Evolutionary conservation across 352 stramenopile genomes (phyloP).

Genomic region (Phytophthora podocarpi): DNA sequence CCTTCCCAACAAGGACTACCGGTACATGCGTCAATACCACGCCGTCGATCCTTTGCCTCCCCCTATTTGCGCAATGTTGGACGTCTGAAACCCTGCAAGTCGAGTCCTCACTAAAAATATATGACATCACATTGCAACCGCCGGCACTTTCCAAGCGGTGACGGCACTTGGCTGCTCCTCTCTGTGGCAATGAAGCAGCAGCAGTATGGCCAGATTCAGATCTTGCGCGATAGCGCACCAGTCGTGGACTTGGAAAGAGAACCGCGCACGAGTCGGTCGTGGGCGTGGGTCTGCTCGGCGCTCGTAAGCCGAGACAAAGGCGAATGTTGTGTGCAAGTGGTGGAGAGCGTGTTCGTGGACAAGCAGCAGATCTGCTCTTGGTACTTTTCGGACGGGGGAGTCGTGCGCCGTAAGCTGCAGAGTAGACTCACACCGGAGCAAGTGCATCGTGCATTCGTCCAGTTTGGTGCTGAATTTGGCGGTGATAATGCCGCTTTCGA

Average conservation of each 20-base stretch:
- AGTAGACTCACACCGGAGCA: constrained; percentile 50
- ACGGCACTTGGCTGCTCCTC: not conserved
- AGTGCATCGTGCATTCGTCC: constrained; percentile 49
- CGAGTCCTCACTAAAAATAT: constrained; percentile 32
- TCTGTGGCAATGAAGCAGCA: constrained; percentile 22
- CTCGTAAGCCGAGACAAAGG: constrained; percentile 68
- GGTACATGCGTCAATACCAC: too few relatives aligned
- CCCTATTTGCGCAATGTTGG: too few relatives aligned
- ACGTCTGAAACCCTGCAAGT: too few relatives aligned
- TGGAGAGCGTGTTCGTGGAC: constrained; percentile 79
- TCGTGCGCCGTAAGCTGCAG: constrained; percentile 66
- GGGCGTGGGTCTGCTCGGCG: constrained; percentile 72
- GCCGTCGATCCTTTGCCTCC: too few relatives aligned
- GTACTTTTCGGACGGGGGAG: constrained; percentile 59
- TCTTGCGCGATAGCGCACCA: constrained; percentile 61
- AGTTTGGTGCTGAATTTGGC: constrained; percentile 21
- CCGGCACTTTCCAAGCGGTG: constrained; percentile 9
- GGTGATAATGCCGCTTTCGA: not conserved
- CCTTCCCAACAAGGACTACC: too few relatives aligned
- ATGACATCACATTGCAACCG: constrained; percentile 19
- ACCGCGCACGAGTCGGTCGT: constrained; percentile 51
- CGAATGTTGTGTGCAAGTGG: constrained; percentile 53
- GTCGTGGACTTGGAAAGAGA: constrained; percentile 54
- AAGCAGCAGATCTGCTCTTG: constrained; percentile 83
- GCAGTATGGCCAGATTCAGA: constrained; percentile 36